These are phyloP conservation scores for Pythium dissotocum DNA, from an alignment of 352 stramenopile genomes.

Conservation along the genomic window DNA sequence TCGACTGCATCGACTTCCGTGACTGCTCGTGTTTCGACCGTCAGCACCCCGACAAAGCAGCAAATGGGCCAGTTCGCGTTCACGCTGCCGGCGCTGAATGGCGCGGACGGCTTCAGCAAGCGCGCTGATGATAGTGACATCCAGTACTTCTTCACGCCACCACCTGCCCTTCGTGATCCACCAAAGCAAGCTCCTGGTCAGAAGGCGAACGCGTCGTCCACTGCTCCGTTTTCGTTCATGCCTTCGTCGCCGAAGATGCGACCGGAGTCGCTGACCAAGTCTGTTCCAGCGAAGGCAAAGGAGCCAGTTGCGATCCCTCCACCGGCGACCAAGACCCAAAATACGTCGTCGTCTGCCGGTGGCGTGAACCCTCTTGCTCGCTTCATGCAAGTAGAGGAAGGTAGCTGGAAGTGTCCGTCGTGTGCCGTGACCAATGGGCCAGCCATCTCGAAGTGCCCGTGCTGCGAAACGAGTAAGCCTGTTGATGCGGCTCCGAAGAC, in stretches of 20 bases:
- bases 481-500: neutral
- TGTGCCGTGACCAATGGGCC: constrained; percentile 71
- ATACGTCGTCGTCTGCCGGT: neutral
- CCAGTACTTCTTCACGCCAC: constrained; percentile 66
- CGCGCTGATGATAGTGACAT: constrained; percentile 46
- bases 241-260: constrained; percentile 60
- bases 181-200: constrained; percentile 40
- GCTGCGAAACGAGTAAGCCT: constrained; percentile 38
- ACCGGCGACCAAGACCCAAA: neutral
- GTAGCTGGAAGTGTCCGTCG: constrained; percentile 81
- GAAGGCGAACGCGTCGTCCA: constrained; percentile 25
- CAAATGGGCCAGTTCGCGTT: constrained; percentile 49
- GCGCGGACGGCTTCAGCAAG: constrained; percentile 2
- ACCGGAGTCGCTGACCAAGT: constrained; percentile 41
- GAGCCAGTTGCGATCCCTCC: constrained; percentile 6
- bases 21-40: neutral
- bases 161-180: constrained; percentile 55
- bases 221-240: constrained; percentile 66
- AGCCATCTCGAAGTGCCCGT: constrained; percentile 69
- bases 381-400: constrained; percentile 38
- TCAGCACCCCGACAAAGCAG: neutral
- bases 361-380: constrained; percentile 20
- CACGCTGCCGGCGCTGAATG: constrained; percentile 35
- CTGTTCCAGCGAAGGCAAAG: constrained; percentile 28
- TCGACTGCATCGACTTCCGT: neutral